Evolutionary conservation across 805 yeast genomes (phyloP).

Genomic region (Yamadazyma kitorensis): DNA sequence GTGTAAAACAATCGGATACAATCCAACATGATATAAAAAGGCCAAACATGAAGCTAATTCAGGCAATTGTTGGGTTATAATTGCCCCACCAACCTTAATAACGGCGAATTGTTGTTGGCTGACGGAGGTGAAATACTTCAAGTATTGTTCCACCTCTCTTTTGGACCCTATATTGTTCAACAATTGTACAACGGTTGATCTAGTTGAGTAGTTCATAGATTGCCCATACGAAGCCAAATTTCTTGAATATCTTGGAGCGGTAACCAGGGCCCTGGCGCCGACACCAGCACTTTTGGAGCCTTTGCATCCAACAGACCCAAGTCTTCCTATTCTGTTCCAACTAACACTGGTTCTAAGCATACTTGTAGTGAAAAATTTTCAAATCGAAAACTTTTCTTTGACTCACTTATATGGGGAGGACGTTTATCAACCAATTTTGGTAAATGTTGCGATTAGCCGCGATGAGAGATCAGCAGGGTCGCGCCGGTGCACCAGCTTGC

Average conservation of each 20-base stretch:
- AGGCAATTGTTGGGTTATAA: constrained; percentile 89
- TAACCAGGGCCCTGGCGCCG: background rate
- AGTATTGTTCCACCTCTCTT: constrained; percentile 96
- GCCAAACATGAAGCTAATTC: constrained; percentile 95
- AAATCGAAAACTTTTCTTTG: constrained; percentile 8
- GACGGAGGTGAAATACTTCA: constrained; percentile 94
- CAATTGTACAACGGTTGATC: constrained; percentile 94
- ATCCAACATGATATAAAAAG: constrained; percentile 93
- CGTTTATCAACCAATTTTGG: constrained; percentile 28
- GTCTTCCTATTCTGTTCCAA: too few species aligned
- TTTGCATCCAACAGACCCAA: too few species aligned
- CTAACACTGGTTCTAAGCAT: too few species aligned
- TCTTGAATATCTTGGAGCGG: background rate
- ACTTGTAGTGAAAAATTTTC: constrained; percentile 10
- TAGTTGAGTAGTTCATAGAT: constrained; percentile 67
- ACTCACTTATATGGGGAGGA: constrained; percentile 13
- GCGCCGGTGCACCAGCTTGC: constrained; percentile 2
- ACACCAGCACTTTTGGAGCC: background rate
- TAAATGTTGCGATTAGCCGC: constrained; percentile 10
- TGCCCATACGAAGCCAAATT: too few species aligned
- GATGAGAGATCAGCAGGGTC: constrained; percentile 6
- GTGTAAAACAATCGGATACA: constrained; percentile 93
- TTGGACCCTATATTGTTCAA: constrained; percentile 95
- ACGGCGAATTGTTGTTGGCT: constrained; percentile 97
- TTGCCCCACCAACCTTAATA: constrained; percentile 98